phyloP scores from a whole-genome alignment of 1,284 basidiomycete species.

The Cryptococcus deneoformans region DNA sequence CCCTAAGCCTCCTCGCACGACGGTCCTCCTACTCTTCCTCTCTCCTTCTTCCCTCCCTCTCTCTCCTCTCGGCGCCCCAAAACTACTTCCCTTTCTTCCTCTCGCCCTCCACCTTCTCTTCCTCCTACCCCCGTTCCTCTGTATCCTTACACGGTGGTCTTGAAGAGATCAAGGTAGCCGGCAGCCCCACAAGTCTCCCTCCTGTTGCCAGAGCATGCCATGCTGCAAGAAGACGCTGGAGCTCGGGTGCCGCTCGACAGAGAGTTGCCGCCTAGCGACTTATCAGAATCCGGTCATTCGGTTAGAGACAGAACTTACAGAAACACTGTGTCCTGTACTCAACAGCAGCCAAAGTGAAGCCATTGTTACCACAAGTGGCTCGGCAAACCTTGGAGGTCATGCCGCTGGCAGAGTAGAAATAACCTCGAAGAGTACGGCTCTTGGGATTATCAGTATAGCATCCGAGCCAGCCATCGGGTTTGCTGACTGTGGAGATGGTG shows the following conservation, averaged over 20 bases:
- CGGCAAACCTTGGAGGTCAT: constrained; percentile 24
- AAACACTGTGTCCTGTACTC: constrained; percentile 4
- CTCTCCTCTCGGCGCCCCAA: too few relatives aligned
- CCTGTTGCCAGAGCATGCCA: constrained; percentile 10
- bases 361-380: constrained; percentile 14
- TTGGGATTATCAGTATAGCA: constrained; percentile 20
- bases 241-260: constrained; percentile 11
- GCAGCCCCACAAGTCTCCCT: constrained; percentile 16
- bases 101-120: too few relatives aligned
- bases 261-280: constrained; percentile 27
- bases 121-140: too few relatives aligned
- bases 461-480: constrained; percentile 17
- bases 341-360: constrained; percentile 21
- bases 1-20: too few relatives aligned
- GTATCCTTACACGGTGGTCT: constrained; percentile 13
- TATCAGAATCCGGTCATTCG: constrained; percentile 12
- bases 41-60: too few relatives aligned
- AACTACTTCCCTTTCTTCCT: too few relatives aligned
- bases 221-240: constrained; percentile 17
- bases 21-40: too few relatives aligned
- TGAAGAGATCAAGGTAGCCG: constrained; percentile 15
- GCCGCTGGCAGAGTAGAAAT: constrained; percentile 16
- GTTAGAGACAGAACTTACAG: neutral
- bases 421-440: constrained; percentile 11
- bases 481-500: neutral